phyloP scores from a whole-genome alignment of 208 protist species.

The Leishmania arabica region DNA sequence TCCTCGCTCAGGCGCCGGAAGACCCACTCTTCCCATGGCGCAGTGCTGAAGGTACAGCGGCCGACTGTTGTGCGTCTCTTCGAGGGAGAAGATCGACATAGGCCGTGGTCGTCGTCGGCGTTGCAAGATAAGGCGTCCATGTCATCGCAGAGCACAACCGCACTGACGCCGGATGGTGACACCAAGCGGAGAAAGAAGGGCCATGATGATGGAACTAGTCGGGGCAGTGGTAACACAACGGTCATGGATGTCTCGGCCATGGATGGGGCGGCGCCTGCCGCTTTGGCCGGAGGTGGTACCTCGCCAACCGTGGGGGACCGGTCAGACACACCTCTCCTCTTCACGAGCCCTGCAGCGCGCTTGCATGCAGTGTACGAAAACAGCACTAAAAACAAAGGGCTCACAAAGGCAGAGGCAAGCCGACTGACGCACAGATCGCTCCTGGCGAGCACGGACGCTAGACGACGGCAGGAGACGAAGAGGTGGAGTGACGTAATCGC shows the following conservation, averaged over 20 bases:
- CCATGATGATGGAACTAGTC: too few relatives aligned
- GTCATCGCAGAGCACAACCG: conserved; percentile 30
- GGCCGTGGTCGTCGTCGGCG: background rate
- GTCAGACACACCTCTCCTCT: conserved; percentile 4
- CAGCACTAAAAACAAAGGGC: conserved; percentile 17
- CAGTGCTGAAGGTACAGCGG: background rate
- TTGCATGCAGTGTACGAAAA: background rate
- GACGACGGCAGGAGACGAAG: background rate
- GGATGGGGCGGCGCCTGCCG: background rate
- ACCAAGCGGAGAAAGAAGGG: background rate
- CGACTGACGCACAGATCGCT: background rate
- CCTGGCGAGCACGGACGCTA: background rate
- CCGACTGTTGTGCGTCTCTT: conserved; percentile 6
- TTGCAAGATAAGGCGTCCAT: conserved; percentile 12
- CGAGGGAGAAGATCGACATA: conserved; percentile 9
- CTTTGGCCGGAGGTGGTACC: background rate
- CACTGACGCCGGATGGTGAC: conserved; percentile 19
- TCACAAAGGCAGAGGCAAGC: background rate
- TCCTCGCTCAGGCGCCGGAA: background rate
- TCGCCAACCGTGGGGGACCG: background rate
- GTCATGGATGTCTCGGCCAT: background rate
- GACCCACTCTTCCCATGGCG: too few relatives aligned
- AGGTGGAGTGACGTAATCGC: background rate
- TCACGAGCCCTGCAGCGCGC: conserved; percentile 14
- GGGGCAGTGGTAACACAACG: background rate